These are phyloP conservation scores for Gracilaria vermiculophylla DNA, from an alignment of 23 red algal species.

Conservation along the genomic window DNA sequence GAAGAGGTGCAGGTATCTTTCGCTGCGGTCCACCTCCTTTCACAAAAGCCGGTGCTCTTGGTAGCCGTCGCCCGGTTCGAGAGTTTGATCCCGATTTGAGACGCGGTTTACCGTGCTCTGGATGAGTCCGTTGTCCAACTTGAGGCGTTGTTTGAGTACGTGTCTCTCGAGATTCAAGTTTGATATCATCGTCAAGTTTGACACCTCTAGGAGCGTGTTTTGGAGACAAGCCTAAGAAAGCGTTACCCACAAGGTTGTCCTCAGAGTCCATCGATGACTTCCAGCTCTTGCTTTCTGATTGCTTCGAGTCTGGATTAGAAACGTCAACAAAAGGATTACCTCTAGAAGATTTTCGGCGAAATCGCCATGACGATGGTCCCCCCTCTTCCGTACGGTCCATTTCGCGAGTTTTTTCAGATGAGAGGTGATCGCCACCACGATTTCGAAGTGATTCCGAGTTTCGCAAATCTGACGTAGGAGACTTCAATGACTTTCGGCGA, in stretches of 20 bases:
- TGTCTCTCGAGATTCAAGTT: not conserved
- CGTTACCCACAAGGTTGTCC: constrained; percentile 18
- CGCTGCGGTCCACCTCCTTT: constrained; percentile 65
- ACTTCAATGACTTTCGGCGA: constrained; percentile 23
- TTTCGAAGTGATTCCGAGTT: not conserved
- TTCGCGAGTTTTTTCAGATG: not conserved
- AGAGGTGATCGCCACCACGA: not conserved
- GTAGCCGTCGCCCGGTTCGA: constrained; percentile 25
- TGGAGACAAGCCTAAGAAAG: constrained; percentile 36
- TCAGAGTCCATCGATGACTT: not conserved
- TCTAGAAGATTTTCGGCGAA: constrained; percentile 20
- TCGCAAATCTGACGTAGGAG: not conserved
- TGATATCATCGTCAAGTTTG: constrained; percentile 40
- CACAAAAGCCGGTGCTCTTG: constrained; percentile 66
- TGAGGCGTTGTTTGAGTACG: not conserved
- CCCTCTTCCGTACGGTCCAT: not conserved
- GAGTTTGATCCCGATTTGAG: not conserved
- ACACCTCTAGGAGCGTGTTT: constrained; percentile 27
- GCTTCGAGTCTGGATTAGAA: not conserved
- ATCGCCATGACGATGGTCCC: not conserved
- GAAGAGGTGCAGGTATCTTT: constrained; percentile 36
- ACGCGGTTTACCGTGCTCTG: not conserved
- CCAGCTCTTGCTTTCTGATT: not conserved
- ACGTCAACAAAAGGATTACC: not conserved
- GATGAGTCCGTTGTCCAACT: not conserved